Evolutionary conservation across 129 eudicot genomes (phyloP), one percentile per base, ranked within the genome.

Genomic region (Helianthus annuus): DNA sequence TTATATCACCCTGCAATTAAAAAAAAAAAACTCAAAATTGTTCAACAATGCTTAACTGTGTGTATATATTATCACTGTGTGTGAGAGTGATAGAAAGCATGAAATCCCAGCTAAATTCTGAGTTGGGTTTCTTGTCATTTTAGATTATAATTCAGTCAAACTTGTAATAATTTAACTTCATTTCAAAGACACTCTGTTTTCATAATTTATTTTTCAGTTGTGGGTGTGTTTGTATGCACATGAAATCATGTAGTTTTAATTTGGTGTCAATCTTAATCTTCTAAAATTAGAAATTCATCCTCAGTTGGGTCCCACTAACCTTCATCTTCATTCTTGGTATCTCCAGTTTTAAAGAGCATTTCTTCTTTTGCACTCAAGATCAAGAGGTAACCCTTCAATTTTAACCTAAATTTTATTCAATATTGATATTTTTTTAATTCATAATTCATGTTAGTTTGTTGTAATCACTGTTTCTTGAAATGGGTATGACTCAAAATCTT

Each of bases 111-210:
- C 46, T 68, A 49, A 49, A 27, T 49, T 14, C 15, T 48, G 46
- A 14, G 72, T 34, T 62, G 68, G 68, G 70, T 29, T 66, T 58
- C 15, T 53, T 70, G 77, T 71, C 77, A 57, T 76, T 70, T 80
- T 70, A 68, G 66, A 63, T 69, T 62, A 71, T 49, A 59, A 32
- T 10, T 62, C 72, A 80, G 72, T 80, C 53, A 70, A 78, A 70
- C 34, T 29, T 56, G 34, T 64, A 38, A 58, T 54, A 58, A 66
- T 52, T 46, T 76, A 62, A 51, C 82, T 81, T 81, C 78, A 76
- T 76, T 65, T 71, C 48, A 16, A 81, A 76, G 85, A 54, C 77
- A 76, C 80, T 64, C 81, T 70, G 77, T 76, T 45, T 70, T 29
- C 68, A 52, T 61, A 67, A 67, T 74, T 42, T 80, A 56, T 29